These are phyloP conservation scores for Mucor saturninus DNA, from an alignment of 371 early-diverging fungal genomes.

Conservation along the genomic window DNA sequence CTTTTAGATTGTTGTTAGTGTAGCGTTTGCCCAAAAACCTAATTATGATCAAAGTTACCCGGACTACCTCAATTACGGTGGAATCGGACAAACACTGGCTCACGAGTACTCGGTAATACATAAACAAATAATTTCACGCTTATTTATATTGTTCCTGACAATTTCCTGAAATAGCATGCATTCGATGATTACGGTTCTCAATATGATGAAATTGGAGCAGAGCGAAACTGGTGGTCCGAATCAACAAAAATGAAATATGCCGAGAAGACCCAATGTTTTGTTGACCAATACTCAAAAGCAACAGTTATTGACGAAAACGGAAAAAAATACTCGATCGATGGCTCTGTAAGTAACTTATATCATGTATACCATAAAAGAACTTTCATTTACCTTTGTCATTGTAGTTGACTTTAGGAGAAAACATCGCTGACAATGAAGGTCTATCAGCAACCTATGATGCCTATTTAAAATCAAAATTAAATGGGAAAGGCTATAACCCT, in stretches of 20 bases:
- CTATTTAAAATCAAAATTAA: slow-evolving; percentile 38
- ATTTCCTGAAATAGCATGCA: slow-evolving; percentile 35
- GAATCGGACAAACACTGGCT: slow-evolving; percentile 64
- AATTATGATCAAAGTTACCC: slow-evolving; percentile 51
- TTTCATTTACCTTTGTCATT: background rate
- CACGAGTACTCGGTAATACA: slow-evolving; percentile 65
- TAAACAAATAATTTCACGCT: background rate
- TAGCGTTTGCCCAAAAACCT: slow-evolving; percentile 62
- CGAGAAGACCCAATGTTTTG: slow-evolving; percentile 59
- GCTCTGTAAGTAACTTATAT: slow-evolving; percentile 27
- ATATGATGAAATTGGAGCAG: slow-evolving; percentile 47
- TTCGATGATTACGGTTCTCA: slow-evolving; percentile 56
- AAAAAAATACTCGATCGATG: slow-evolving; percentile 42
- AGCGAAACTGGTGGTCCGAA: slow-evolving; percentile 69
- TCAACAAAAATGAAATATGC: slow-evolving; percentile 49
- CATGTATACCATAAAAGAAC: background rate
- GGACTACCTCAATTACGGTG: slow-evolving; percentile 65
- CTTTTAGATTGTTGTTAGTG: slow-evolving; percentile 61
- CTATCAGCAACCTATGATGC: slow-evolving; percentile 46
- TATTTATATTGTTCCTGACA: background rate
- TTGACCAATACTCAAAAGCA: slow-evolving; percentile 63
- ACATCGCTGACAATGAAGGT: slow-evolving; percentile 82
- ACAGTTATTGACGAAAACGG: slow-evolving; percentile 35
- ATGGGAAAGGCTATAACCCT: slow-evolving; percentile 32
- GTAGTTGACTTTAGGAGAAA: slow-evolving; percentile 68